These are phyloP conservation scores for Pontederia paniculata DNA, from an alignment of 176 grass and related monocot species.

Conservation along the genomic window DNA sequence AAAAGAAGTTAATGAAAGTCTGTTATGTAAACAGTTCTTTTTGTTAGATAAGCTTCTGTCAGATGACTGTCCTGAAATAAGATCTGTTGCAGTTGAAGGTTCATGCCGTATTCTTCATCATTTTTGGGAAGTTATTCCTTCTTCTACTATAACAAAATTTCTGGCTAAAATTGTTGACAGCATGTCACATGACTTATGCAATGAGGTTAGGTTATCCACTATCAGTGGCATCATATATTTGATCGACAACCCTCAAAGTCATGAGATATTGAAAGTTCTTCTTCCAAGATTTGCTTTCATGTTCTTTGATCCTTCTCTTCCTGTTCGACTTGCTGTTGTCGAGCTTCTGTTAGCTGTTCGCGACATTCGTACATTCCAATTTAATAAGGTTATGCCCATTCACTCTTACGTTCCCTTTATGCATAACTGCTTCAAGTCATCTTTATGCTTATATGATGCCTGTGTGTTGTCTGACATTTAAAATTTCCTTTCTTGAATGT, in stretches of 20 bases:
- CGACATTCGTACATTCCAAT: conserved; percentile 66
- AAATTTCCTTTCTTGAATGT: not conserved
- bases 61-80: conserved; percentile 72
- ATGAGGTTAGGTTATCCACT: conserved; percentile 63
- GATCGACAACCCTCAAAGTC: conserved; percentile 81
- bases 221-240: conserved; percentile 84
- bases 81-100: conserved; percentile 73
- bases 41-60: conserved; percentile 75
- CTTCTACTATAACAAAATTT: conserved; percentile 56
- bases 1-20: conserved; percentile 70
- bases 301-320: conserved; percentile 58
- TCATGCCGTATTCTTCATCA: conserved; percentile 75
- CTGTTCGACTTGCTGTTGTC: conserved; percentile 54
- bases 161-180: conserved; percentile 72
- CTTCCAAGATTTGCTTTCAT: conserved; percentile 57
- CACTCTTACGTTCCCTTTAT: not conserved
- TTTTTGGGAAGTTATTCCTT: conserved; percentile 91
- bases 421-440: not conserved
- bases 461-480: conserved; percentile 3
- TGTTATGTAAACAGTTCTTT: conserved; percentile 72
- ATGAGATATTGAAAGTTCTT: conserved; percentile 84
- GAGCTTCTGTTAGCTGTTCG: conserved; percentile 79
- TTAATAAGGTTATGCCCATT: conserved; percentile 51
- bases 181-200: conserved; percentile 76
- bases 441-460: not conserved